A percentile compares a stretch with the other conserved stretches of the same genome.
phyloP scores from a whole-genome alignment of 208 protist genomes.

The Trypanosoma avium region DNA sequence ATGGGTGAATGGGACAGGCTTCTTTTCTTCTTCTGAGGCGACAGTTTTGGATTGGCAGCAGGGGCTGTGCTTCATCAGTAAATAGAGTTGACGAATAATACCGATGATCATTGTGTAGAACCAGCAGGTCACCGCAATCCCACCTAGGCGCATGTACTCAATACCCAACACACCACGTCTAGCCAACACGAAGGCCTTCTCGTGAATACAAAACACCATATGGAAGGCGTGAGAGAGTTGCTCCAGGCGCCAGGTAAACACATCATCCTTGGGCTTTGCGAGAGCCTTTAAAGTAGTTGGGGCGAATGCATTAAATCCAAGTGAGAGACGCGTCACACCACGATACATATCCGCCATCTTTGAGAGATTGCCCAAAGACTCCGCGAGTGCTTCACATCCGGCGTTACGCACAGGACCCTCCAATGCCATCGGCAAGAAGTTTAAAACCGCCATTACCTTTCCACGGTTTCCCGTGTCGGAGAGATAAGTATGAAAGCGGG shows the following conservation, averaged over 20 bases:
- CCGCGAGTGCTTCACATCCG: conserved; percentile 56
- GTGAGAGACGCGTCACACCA: conserved; percentile 80
- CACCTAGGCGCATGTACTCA: conserved; percentile 56
- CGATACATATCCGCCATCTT: conserved; percentile 83
- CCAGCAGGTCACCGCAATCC: conserved; percentile 82
- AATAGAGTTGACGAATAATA: conserved; percentile 67
- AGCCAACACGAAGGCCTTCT: conserved; percentile 81
- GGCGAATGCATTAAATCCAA: conserved; percentile 72
- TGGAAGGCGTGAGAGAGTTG: conserved; percentile 82
- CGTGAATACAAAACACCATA: conserved; percentile 78
- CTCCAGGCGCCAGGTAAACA: conserved; percentile 54
- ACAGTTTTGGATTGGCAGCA: not conserved
- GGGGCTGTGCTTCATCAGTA: conserved; percentile 61
- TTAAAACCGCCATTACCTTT: conserved; percentile 86
- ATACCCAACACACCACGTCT: conserved; percentile 57
- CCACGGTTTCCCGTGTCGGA: conserved; percentile 74
- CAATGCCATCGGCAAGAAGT: conserved; percentile 82
- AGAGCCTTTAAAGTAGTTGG: conserved; percentile 55
- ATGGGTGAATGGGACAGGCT: not conserved
- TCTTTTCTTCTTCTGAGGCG: not conserved
- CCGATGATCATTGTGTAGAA: conserved; percentile 76
- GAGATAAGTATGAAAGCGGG: conserved; percentile 47
- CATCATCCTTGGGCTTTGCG: conserved; percentile 57
- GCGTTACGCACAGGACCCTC: conserved; percentile 47
- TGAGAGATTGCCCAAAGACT: conserved; percentile 68